Evolutionary conservation across 768 basidiomycete genomes (phyloP).

Genomic region (Kondoa subrosea): DNA sequence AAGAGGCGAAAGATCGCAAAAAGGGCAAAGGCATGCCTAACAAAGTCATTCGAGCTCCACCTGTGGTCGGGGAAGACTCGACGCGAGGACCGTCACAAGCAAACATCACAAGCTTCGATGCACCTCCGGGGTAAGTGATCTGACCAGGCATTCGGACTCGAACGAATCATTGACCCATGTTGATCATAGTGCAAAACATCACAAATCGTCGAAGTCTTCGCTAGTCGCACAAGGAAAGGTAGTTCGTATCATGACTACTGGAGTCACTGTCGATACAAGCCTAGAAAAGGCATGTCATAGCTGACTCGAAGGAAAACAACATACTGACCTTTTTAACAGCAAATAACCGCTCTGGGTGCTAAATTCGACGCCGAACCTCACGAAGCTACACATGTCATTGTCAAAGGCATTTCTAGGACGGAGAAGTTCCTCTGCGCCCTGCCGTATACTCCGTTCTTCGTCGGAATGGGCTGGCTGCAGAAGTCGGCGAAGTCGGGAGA

Average conservation of each 20-base stretch:
- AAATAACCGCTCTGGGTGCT: constrained; percentile 48
- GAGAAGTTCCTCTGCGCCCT: constrained; percentile 76
- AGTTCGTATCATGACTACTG: constrained; percentile 51
- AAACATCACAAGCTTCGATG: constrained; percentile 9
- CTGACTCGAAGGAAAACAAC: background rate
- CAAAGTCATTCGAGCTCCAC: constrained; percentile 10
- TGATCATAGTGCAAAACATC: background rate
- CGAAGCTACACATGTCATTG: constrained; percentile 66
- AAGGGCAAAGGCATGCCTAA: constrained; percentile 11
- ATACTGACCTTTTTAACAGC: constrained; percentile 33
- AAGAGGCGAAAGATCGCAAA: constrained; percentile 4
- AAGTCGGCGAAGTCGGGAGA: constrained; percentile 37
- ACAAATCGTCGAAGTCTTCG: constrained; percentile 9
- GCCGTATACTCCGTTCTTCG: constrained; percentile 44
- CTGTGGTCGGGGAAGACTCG: background rate
- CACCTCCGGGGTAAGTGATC: constrained; percentile 9
- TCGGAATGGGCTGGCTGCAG: constrained; percentile 53
- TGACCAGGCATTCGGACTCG: background rate
- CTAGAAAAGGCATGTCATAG: constrained; percentile 5
- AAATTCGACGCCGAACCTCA: constrained; percentile 44
- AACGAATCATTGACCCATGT: too few species aligned
- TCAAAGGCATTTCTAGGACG: constrained; percentile 53
- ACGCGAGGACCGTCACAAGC: constrained; percentile 1
- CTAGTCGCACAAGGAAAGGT: constrained; percentile 4
- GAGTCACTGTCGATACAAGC: constrained; percentile 37